phyloP scores from a whole-genome alignment of 1,139 yeast species.

The Scheffersomyces illinoinensis region DNA sequence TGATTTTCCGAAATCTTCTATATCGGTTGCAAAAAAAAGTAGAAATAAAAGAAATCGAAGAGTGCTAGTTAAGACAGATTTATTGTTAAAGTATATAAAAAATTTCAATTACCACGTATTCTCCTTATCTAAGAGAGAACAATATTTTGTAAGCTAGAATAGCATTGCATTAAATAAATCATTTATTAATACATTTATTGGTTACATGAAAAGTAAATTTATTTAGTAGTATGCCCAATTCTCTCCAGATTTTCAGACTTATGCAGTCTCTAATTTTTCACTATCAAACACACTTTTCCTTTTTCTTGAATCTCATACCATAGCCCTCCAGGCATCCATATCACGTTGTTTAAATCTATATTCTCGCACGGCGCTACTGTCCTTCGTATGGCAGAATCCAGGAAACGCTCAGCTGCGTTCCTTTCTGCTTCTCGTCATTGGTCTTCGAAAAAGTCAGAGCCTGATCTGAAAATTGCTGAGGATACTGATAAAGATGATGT shows the following conservation, averaged over 20 bases:
- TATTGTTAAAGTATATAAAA: too few relatives aligned
- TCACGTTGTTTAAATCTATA: not conserved
- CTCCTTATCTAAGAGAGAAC: too few relatives aligned
- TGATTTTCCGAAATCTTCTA: not conserved
- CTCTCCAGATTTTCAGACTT: not conserved
- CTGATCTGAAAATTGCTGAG: not conserved
- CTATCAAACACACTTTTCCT: not conserved
- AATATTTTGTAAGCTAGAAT: too few relatives aligned
- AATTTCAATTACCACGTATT: too few relatives aligned
- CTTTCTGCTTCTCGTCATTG: conserved; percentile 29
- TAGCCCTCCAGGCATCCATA: not conserved
- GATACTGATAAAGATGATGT: not conserved
- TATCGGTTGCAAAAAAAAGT: not conserved
- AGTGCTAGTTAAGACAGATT: too few relatives aligned
- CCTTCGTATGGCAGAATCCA: not conserved
- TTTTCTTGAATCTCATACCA: not conserved
- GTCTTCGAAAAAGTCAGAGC: conserved; percentile 13
- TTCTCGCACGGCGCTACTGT: not conserved
- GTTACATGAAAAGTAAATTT: too few relatives aligned
- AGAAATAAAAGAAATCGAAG: too few relatives aligned
- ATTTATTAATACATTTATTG: not conserved
- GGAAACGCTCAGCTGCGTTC: conserved; percentile 25
- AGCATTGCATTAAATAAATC: too few relatives aligned
- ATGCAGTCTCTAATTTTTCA: not conserved
- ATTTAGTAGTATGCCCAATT: too few relatives aligned